Evolutionary conservation across 805 yeast species (phyloP), one percentile per base, ranked within the genome.

Genomic region (Gaillardinia entomophila): DNA sequence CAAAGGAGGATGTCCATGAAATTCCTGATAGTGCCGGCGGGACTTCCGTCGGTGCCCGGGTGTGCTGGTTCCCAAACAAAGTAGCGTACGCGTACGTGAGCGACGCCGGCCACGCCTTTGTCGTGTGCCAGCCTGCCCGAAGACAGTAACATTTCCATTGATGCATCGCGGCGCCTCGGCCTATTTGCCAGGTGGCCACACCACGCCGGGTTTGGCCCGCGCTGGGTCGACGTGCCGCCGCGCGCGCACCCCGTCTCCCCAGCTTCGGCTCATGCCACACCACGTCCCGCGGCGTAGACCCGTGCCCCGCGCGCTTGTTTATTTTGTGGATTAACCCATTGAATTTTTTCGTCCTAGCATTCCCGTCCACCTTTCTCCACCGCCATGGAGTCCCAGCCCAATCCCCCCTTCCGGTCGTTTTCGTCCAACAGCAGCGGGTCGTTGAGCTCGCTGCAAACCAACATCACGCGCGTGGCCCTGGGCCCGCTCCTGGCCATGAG

Each of bases 401-500:
- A 46, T 28, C 51, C 60, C 18, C 58, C 61, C 27, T 59, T 62
- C 42, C 60, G 71, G 33, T 55, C 70, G 28, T 48, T 60, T 32
- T 62, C 70, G 16, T 48, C 66, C 28, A 45, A 55, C 16, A 55
- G 63, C 27, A 35, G 42, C 39, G 35, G 48, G 15, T 58, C 66
- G 28, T 35, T 57, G 28, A 60, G 47, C 40, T 51, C 58, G 20
- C 46, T 56, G 19, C 37, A 60, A 8, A 45, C 62, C 12, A 57
- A 49, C 36, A 60, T 62, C 32, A 60, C 69, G 10, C 47, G 71
- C 27, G 64, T 66, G 31, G 57, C 60, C 10, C 52, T 66, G 43
- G 77, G 71, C 12, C 77, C 80, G 3, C 47, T 73, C 33, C 57
- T 48, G 27, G 60, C 71, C 24, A 55, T 65, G 30, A 52, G 59